Conservation (phyloP, 1,284 basidiomycete species). For the Ganoderma multipileum region DNA sequence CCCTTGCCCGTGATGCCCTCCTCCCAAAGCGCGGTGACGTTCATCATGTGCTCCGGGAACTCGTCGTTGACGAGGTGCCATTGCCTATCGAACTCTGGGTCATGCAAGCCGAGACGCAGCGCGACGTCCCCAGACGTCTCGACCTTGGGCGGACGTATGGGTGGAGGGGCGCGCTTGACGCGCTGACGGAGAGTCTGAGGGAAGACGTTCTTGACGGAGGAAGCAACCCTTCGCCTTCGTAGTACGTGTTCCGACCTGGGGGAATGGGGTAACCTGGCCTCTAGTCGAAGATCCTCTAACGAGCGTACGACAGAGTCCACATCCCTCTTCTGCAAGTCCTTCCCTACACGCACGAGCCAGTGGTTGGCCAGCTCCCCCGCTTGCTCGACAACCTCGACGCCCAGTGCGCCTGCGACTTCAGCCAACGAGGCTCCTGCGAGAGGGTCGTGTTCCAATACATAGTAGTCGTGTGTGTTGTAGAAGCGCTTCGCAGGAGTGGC, state of each 20-base stretch:
- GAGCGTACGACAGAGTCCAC: slow-evolving; percentile 60
- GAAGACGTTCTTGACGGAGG: slow-evolving; percentile 63
- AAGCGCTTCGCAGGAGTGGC: slow-evolving; percentile 52
- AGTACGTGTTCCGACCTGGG: slow-evolving; percentile 48
- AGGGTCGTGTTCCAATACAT: slow-evolving; percentile 82
- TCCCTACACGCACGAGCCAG: slow-evolving; percentile 83
- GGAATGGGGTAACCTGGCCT: slow-evolving; percentile 38
- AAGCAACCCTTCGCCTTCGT: slow-evolving; percentile 52
- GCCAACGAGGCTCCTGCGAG: slow-evolving; percentile 57
- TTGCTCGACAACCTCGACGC: slow-evolving; percentile 87
- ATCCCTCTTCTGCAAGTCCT: slow-evolving; percentile 41
- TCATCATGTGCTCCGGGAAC: slow-evolving; percentile 82
- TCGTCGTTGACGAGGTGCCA: slow-evolving; percentile 93
- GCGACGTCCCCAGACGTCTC: slow-evolving; percentile 57
- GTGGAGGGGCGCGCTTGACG: slow-evolving; percentile 74
- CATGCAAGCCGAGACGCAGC: slow-evolving; percentile 75
- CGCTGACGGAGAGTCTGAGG: slow-evolving; percentile 70
- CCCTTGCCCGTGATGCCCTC: slow-evolving; percentile 88
- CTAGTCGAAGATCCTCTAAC: slow-evolving; percentile 54
- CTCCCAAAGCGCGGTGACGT: slow-evolving; percentile 86
- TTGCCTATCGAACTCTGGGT: slow-evolving; percentile 88
- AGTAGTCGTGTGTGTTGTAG: slow-evolving; percentile 90
- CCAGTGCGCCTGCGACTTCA: slow-evolving; percentile 67
- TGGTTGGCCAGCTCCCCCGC: slow-evolving; percentile 85
- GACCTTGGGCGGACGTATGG: slow-evolving; percentile 42